These are phyloP conservation scores for Pseudognaphalium luteoalbum DNA, from an alignment of 129 eudicot genomes.

Conservation along the genomic window DNA sequence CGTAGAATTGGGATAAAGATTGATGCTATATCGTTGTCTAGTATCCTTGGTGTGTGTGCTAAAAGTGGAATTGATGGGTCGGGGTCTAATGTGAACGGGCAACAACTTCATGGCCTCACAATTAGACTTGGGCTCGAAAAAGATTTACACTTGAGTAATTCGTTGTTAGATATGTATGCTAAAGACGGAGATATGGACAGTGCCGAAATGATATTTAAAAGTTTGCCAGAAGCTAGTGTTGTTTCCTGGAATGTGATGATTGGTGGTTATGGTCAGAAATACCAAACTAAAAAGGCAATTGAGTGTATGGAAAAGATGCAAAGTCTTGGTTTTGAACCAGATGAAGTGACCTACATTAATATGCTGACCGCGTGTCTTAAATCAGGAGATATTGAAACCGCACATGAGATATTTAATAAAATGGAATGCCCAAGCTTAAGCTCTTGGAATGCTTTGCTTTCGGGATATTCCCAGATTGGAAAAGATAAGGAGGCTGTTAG, in stretches of 20 bases:
- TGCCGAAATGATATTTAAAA: slow-evolving; percentile 59
- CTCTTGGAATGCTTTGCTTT: slow-evolving; percentile 84
- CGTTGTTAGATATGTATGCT: slow-evolving; percentile 79
- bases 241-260: slow-evolving; percentile 93
- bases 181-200: slow-evolving; percentile 63
- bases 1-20: slow-evolving; percentile 45
- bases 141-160: slow-evolving; percentile 63
- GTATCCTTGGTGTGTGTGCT: slow-evolving; percentile 65
- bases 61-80: slow-evolving; percentile 35
- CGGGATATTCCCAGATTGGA: slow-evolving; percentile 69
- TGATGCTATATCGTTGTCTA: slow-evolving; percentile 69
- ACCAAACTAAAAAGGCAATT: slow-evolving; percentile 49
- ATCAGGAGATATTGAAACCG: slow-evolving; percentile 56
- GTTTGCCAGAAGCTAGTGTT: slow-evolving; percentile 44
- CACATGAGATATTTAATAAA: slow-evolving; percentile 49
- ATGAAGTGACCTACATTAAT: slow-evolving; percentile 71
- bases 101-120: slow-evolving; percentile 56
- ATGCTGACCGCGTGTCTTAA: slow-evolving; percentile 63
- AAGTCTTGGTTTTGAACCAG: slow-evolving; percentile 57
- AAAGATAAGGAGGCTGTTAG: slow-evolving; percentile 51
- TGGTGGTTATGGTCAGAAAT: slow-evolving; percentile 70
- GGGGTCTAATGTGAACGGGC: slow-evolving; percentile 35
- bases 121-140: slow-evolving; percentile 59
- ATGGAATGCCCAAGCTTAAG: slow-evolving; percentile 57
- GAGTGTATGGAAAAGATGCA: slow-evolving; percentile 62